A percentile compares a stretch with the other conserved stretches of the same genome.
Evolutionary conservation across 1,139 yeast species (phyloP).

Genomic region (Blastobotrys illinoisensis): DNA sequence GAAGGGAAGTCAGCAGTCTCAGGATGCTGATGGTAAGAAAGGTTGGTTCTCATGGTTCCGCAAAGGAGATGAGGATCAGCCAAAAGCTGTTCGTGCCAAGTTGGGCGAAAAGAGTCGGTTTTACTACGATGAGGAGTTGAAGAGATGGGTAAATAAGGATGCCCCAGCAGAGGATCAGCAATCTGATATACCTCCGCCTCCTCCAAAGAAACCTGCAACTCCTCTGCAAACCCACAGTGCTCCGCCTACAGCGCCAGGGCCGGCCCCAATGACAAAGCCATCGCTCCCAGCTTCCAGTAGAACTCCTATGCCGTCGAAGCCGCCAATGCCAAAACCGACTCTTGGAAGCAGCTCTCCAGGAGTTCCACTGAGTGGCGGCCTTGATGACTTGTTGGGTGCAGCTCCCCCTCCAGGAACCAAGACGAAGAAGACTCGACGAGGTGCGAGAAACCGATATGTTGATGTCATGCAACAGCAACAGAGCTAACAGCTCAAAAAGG

Average conservation of each 20-base stretch:
- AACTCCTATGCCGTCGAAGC: conserved; percentile 14
- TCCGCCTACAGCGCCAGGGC: conserved; percentile 19
- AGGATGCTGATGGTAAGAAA: conserved; percentile 17
- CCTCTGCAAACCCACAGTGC: conserved; percentile 26
- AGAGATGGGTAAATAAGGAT: conserved; percentile 79
- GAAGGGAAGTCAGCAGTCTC: conserved; percentile 1
- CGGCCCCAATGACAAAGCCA: background rate
- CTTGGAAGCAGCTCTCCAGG: background rate
- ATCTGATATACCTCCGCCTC: conserved; percentile 72
- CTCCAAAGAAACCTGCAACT: conserved; percentile 38
- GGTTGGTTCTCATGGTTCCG: conserved; percentile 21
- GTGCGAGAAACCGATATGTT: conserved; percentile 69
- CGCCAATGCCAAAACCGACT: conserved; percentile 7
- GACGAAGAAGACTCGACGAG: conserved; percentile 55
- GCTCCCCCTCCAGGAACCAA: conserved; percentile 43
- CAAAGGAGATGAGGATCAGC: conserved; percentile 49
- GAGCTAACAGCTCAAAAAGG: background rate
- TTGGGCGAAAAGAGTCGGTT: conserved; percentile 75
- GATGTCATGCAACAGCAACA: conserved; percentile 56
- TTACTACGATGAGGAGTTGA: conserved; percentile 75
- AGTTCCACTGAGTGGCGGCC: conserved; percentile 27
- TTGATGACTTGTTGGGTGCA: conserved; percentile 64
- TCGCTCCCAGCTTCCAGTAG: conserved; percentile 4
- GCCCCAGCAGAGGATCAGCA: conserved; percentile 63
- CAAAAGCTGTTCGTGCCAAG: conserved; percentile 77